Base-by-base conservation (phyloP, 768 basidiomycete species). In the Pleurotus pulmonarius region DNA sequence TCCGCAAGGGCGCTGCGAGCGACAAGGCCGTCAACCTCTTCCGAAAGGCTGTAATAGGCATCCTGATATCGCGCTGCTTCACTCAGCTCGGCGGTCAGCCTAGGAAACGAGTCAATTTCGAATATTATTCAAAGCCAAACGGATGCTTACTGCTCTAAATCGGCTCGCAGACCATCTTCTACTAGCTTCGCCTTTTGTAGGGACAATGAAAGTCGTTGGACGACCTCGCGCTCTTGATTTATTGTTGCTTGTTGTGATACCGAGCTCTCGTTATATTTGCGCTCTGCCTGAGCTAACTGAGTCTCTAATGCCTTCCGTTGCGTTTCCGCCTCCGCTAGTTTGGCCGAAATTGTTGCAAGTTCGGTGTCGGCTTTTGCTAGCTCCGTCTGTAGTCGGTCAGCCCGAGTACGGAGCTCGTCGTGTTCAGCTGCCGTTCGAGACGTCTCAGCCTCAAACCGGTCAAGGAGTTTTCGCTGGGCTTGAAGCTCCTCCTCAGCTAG, bases 1-100 rank as follows among this genome's bases (percentile, higher is more conserved):
- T 94, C 87, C 5, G 91, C 90, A 37, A 94, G 75, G 29, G 85
- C 80, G 61, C 93, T 91, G 9, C 87, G 79, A 11, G 82, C 80
- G 15, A 87, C 70, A 8, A 95, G 77, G 5, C 80, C 73, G 15
- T 78, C 79, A 24, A 92, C 80, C 64, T 90, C 81, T 15, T 87
- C 81, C 15, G 80, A 68, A 9, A 94, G 73, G 22, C 75, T 74
- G 56, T 79, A 74, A 67, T 93, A 94, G 11, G 89, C 87, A 48
- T 86, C 82, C 67, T 86, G 81, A 69, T 86, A 93, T 16, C 74
- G 76, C 59, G 83, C 83, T 1, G 81, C 80, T 11, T 87, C 81
- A 3, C 76, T 65, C 18, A 93, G 69, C 34, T 89, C 87, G 4
- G 71, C 55, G 3, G 73, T 73, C 51, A 79, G 64, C 57, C 76